Conservation (phyloP, 345 rosid genomes). For the Mercurialis annua region DNA sequence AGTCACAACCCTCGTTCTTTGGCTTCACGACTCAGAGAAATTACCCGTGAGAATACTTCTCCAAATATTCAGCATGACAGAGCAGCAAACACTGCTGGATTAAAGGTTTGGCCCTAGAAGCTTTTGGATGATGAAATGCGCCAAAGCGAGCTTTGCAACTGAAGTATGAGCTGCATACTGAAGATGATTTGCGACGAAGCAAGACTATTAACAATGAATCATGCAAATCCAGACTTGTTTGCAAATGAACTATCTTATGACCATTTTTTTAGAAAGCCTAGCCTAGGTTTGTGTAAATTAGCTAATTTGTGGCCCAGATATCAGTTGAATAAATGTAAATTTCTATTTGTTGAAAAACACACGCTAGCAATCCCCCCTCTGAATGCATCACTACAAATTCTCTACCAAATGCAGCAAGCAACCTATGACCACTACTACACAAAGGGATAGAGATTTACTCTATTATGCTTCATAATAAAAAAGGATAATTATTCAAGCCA, state of each 20-base stretch:
- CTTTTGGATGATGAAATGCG: background rate
- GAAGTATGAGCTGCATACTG: background rate
- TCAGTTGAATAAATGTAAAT: conserved; percentile 6
- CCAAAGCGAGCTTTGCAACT: background rate
- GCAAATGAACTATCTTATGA: conserved; percentile 14
- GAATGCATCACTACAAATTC: background rate
- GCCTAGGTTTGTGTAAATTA: conserved; percentile 3
- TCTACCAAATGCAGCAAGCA: background rate
- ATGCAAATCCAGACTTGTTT: conserved; percentile 18
- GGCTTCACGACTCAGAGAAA: conserved; percentile 16
- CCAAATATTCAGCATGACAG: conserved; percentile 36
- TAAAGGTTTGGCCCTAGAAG: background rate
- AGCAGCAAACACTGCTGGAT: background rate
- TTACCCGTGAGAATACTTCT: conserved; percentile 35
- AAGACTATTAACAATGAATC: background rate
- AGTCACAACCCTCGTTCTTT: conserved; percentile 18
- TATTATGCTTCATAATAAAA: background rate
- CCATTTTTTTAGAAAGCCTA: background rate
- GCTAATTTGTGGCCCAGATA: background rate
- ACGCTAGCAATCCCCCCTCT: background rate
- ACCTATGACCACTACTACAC: background rate
- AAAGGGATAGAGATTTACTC: background rate
- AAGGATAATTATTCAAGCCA: background rate
- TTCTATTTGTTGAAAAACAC: background rate
- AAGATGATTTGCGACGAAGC: background rate